Evolutionary conservation across 352 stramenopile species (phyloP).

Genomic region (Aphanomyces stellatus): DNA sequence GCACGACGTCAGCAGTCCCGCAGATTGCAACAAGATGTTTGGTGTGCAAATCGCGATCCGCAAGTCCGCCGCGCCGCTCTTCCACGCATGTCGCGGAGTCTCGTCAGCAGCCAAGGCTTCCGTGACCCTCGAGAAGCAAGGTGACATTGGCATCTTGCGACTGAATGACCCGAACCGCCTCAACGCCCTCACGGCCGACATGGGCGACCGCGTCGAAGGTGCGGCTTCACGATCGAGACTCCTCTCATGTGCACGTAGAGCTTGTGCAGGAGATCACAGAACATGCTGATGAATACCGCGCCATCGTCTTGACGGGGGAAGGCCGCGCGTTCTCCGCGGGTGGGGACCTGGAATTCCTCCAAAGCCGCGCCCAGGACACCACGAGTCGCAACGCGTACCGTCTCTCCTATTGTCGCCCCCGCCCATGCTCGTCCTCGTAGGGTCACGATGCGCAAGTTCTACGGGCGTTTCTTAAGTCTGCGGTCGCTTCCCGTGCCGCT

Average conservation of each 20-base stretch:
- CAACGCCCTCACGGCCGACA: conserved; percentile 81
- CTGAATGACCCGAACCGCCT: conserved; percentile 75
- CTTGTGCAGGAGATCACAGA: conserved; percentile 42
- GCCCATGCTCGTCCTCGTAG: conserved; percentile 15
- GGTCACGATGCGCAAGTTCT: conserved; percentile 81
- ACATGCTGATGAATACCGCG: conserved; percentile 41
- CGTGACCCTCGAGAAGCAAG: conserved; percentile 44
- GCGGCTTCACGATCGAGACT: background rate
- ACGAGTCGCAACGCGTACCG: conserved; percentile 62
- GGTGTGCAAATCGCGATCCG: background rate
- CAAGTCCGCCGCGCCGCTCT: background rate
- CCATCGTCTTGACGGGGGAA: conserved; percentile 69
- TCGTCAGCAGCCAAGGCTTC: background rate
- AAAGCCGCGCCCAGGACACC: conserved; percentile 42
- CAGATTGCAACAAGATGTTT: too few species aligned
- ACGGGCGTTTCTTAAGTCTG: conserved; percentile 66
- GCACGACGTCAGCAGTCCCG: background rate
- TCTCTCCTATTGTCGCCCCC: background rate
- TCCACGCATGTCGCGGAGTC: background rate
- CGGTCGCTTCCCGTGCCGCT: conserved; percentile 70
- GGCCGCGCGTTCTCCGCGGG: conserved; percentile 79
- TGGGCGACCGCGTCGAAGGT: conserved; percentile 62
- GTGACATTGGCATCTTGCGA: conserved; percentile 37
- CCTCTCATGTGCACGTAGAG: conserved; percentile 32
- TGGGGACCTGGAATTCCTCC: conserved; percentile 79